Evolutionary conservation across 2,329 filamentous ascomycete species (phyloP).

Genomic region (Capronia coronata): DNA sequence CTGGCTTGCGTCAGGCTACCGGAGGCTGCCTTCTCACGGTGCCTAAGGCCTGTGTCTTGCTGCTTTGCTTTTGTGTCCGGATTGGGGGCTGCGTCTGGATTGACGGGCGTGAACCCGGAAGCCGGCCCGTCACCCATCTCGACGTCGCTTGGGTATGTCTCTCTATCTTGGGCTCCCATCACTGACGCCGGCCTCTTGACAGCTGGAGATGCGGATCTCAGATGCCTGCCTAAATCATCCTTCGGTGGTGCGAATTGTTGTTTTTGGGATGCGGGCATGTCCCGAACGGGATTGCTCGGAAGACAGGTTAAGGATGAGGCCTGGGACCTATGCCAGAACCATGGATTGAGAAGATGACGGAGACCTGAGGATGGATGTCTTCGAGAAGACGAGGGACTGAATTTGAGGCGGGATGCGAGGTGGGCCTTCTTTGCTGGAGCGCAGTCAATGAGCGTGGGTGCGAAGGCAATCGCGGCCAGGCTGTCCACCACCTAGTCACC

Average conservation of each 20-base stretch:
- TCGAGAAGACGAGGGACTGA: slow-evolving; percentile 13
- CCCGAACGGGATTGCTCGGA: slow-evolving; percentile 30
- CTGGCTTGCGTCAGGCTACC: slow-evolving; percentile 29
- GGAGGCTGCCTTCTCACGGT: slow-evolving; percentile 18
- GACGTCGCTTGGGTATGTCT: slow-evolving; percentile 30
- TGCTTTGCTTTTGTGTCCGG: slow-evolving; percentile 25
- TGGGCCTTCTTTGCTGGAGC: slow-evolving; percentile 7
- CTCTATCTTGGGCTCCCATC: slow-evolving; percentile 43
- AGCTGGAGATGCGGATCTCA: slow-evolving; percentile 47
- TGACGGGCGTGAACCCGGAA: slow-evolving; percentile 10
- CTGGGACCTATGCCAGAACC: slow-evolving; percentile 20
- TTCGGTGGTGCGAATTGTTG: slow-evolving; percentile 27
- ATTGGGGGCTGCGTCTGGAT: slow-evolving; percentile 10
- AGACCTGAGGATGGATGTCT: slow-evolving; percentile 5
- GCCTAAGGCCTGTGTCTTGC: slow-evolving; percentile 21
- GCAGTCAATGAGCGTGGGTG: background rate
- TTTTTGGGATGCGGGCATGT: slow-evolving; percentile 33
- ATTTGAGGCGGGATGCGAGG: slow-evolving; percentile 12
- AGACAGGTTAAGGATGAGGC: slow-evolving; percentile 26
- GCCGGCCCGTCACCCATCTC: slow-evolving; percentile 30
- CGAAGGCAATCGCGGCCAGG: background rate
- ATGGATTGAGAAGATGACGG: slow-evolving; percentile 11
- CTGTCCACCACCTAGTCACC: background rate
- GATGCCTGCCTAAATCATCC: slow-evolving; percentile 29
- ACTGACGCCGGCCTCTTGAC: slow-evolving; percentile 49